Base-by-base conservation (phyloP, 306 rosid genomes). In the Alnus glutinosa region DNA sequence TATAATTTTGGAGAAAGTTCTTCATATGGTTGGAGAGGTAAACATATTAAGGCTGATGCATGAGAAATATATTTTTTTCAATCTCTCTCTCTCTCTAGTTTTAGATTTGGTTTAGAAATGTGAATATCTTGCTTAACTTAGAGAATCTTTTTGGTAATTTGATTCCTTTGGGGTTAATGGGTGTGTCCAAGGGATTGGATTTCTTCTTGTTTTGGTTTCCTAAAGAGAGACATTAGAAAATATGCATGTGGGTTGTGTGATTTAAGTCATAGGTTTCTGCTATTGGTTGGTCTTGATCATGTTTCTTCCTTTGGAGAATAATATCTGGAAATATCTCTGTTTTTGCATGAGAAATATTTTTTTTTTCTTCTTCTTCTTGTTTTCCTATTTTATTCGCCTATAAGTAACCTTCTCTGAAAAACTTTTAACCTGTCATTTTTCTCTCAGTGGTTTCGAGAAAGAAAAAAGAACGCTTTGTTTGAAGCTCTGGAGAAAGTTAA, bases 401-500 rank as follows among this genome's bases (percentile, higher is more conserved):
- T 15, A 73, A 34, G n/a, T 32, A 18, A 16, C 51, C 5, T 51
- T 64, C 18, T 52, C 36, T 52, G 34, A 55, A 55, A 42, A 55
- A 34, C 14, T 2, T 2, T 49, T 74, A 57, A 44, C 50, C 0
- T 48, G 23, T 50, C 55, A 48, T 58, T 59, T 59, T 47, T 39
- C 15, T 76, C 80, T 23, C 81, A 92, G 98, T 55, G 83, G 86
- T 89, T 95, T 63, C 84, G 89, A 84, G 76, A 44, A n/a, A 93
- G 61, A 44, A 86, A 77, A 81, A 93, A 91, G 76, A 76, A 46
- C 4, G 99, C 97, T 19, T 74, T 95, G 86, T 88, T 86, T 70
- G 98, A 91, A 89, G 99, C 99, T 55, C 96, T 95, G 18, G 94
- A 91, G 86, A 95, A 90, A 85, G 91, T 95, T 55, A 95, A 95